Base-by-base conservation (phyloP, 2,329 filamentous ascomycete genomes). In the Colletotrichum sp. region DNA sequence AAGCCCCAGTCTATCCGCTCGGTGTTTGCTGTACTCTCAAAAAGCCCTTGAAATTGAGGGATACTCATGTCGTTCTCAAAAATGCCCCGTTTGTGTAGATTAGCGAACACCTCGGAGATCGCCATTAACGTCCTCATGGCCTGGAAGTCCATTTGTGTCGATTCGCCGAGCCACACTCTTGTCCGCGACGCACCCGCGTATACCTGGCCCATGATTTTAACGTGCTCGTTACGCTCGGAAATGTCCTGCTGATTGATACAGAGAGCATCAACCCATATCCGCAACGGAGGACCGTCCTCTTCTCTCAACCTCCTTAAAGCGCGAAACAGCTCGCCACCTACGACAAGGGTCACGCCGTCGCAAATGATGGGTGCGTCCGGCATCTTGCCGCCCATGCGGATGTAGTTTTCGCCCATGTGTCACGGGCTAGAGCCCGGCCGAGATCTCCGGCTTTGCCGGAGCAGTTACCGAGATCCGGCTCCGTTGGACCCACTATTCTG, bases 211-310 rank as follows among this genome's bases (percentile, higher is more conserved):
- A 75, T 76, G 33, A 73, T 61, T 16, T 68, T 58, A n/a, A 76
- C 75, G 31, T 75, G 75, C 47, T 75, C 55, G 7, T 75, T 75
- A 2, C 66, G 63, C 57, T 76, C 75, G 3, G 24, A 51, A 4
- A 75, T 18, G 24, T 76, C 68, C 13, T 33, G 27, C 57, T 76
- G 73, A 18, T 76, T 72, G 51, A 75, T 76, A 13, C 75, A 76
- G 8, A 75, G 66, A 9, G 72, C 75, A 3, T 76, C 75, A 18
- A 75, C 59, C 75, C 73, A 75, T 27, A 75, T 73, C 1, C 69
- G 58, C 21, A 74, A 24, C 15, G 69, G 29, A 2, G 24, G 2
- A 0, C 36, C 55, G 16, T 66, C 38, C 8, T 72, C 38, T n/a
- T n/a, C 5, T 5, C 74, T 65, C 15, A 74, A 34, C 2, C 69